phyloP scores from a whole-genome alignment of 768 basidiomycete genomes.

The Amanita molliuscula region DNA sequence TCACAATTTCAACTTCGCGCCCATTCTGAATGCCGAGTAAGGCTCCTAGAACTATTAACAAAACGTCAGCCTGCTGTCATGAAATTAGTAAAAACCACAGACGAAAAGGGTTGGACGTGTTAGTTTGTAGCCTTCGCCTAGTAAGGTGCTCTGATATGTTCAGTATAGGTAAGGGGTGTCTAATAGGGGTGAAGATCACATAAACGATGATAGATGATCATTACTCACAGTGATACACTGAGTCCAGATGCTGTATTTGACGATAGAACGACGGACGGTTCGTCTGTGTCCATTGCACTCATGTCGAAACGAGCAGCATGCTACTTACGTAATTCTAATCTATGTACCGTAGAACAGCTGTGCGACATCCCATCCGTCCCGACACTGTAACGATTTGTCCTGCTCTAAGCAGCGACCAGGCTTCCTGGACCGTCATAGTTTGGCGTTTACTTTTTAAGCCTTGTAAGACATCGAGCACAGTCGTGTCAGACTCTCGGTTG shows the following conservation, averaged over 20 bases:
- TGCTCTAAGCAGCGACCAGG: not conserved
- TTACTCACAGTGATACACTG: slow-evolving; percentile 59
- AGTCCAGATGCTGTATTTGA: slow-evolving; percentile 64
- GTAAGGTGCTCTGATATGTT: slow-evolving; percentile 96
- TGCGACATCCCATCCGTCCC: not conserved
- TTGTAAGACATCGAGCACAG: not conserved
- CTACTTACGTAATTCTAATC: not conserved
- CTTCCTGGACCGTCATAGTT: not conserved
- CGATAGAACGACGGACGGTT: slow-evolving; percentile 63
- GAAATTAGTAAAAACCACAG: slow-evolving; percentile 5
- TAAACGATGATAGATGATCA: not conserved
- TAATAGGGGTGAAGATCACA: slow-evolving; percentile 24
- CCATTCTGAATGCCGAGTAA: slow-evolving; percentile 91
- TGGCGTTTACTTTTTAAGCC: not conserved
- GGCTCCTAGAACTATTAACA: slow-evolving; percentile 71
- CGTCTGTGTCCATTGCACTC: slow-evolving; percentile 73
- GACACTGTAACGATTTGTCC: not conserved
- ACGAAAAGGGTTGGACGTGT: slow-evolving; percentile 57
- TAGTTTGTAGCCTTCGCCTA: slow-evolving; percentile 67
- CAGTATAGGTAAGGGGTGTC: slow-evolving; percentile 92
- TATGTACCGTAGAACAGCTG: not conserved
- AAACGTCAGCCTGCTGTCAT: not conserved
- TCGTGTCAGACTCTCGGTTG: not conserved
- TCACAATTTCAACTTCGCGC: slow-evolving; percentile 93
- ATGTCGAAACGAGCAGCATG: slow-evolving; percentile 13